phyloP scores from a whole-genome alignment of 2,329 filamentous ascomycete species.

The Neofusicoccum cordaticola region DNA sequence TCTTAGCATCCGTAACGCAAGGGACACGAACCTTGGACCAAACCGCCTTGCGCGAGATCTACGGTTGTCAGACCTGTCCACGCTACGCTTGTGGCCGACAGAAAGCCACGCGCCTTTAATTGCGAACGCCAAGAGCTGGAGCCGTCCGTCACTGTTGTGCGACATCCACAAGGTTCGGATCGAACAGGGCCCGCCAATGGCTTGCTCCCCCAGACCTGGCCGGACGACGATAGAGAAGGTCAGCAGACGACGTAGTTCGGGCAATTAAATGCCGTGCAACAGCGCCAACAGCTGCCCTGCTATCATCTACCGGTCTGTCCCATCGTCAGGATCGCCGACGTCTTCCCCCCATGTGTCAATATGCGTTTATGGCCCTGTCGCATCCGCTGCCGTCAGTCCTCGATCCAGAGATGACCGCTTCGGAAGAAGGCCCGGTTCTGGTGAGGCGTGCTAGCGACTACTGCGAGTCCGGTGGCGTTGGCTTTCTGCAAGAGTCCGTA shows the following conservation, averaged over 20 bases:
- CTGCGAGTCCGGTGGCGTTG: neutral
- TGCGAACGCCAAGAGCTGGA: conserved; percentile 13
- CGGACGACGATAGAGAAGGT: conserved; percentile 1
- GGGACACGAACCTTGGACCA: conserved; percentile 12
- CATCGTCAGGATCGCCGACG: neutral
- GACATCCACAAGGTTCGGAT: conserved; percentile 5
- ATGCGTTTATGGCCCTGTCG: conserved; percentile 4
- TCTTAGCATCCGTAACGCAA: conserved; percentile 2
- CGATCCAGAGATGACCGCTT: neutral
- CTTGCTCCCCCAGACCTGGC: neutral
- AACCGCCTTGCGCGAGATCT: conserved; percentile 5
- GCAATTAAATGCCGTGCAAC: conserved; percentile 11
- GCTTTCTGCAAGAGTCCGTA: neutral
- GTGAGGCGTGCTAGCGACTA: neutral
- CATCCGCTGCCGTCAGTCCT: neutral
- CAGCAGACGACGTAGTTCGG: conserved; percentile 14
- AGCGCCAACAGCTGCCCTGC: neutral
- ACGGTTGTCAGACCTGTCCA: conserved; percentile 12
- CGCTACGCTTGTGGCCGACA: conserved; percentile 10
- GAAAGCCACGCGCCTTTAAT: conserved; percentile 13
- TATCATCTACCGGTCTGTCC: neutral
- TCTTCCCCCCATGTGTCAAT: neutral
- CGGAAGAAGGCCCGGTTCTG: neutral
- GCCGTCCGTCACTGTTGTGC: conserved; percentile 13
- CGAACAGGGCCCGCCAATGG: neutral